phyloP scores from a whole-genome alignment of 75 land plant species.

The Pinus taeda region DNA sequence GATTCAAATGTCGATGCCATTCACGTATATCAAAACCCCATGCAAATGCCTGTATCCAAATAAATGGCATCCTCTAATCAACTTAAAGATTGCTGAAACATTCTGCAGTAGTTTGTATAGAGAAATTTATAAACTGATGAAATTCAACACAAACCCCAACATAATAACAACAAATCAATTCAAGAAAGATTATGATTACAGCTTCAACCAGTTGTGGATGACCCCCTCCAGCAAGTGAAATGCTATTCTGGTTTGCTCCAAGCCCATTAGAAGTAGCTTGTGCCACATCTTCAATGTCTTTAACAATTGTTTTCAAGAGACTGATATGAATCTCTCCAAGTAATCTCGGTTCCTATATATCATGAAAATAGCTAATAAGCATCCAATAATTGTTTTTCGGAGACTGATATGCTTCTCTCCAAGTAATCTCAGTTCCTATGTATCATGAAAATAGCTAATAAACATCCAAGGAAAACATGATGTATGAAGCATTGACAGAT shows the following conservation, averaged over 20 bases:
- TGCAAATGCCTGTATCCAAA: constrained; percentile 70
- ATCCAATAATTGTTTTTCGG: constrained; percentile 55
- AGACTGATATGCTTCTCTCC: constrained; percentile 85
- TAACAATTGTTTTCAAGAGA: constrained; percentile 73
- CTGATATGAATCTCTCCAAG: constrained; percentile 88
- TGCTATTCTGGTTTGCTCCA: constrained; percentile 64
- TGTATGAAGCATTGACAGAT: background rate
- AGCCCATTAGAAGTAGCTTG: constrained; percentile 62
- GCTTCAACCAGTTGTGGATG: constrained; percentile 94
- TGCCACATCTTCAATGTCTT: constrained; percentile 95
- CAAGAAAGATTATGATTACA: constrained; percentile 31
- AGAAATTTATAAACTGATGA: background rate
- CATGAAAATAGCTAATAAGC: background rate
- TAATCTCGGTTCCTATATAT: constrained; percentile 76
- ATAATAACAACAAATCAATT: constrained; percentile 1
- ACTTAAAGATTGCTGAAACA: constrained; percentile 7
- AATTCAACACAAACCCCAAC: background rate
- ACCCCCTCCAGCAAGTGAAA: constrained; percentile 81
- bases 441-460: background rate
- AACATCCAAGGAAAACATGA: background rate
- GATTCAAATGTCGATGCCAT: constrained; percentile 83
- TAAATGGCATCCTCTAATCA: background rate
- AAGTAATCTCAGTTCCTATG: constrained; percentile 83
- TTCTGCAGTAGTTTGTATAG: background rate
- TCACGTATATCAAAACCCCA: constrained; percentile 93